Evolutionary conservation across 2,329 filamentous ascomycete genomes (phyloP).

Genomic region (Diaporthe sp.): DNA sequence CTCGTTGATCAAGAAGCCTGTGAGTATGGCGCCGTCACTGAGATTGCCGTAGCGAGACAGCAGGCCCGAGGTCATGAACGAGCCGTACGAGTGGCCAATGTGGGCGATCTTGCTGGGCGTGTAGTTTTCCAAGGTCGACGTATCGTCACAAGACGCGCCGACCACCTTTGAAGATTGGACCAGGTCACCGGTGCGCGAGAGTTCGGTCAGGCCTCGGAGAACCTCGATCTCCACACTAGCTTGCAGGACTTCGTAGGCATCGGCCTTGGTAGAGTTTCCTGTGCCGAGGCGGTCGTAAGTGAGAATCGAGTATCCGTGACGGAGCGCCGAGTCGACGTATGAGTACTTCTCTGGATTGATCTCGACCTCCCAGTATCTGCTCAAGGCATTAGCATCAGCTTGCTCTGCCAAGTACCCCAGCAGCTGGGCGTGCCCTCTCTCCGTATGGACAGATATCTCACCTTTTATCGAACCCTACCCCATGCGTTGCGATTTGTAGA

Average conservation of each 20-base stretch:
- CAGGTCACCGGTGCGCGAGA: conserved; percentile 53
- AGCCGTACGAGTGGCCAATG: conserved; percentile 48
- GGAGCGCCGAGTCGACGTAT: conserved; percentile 53
- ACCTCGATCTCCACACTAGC: conserved; percentile 55
- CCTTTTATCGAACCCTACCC: conserved; percentile 58
- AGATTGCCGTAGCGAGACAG: conserved; percentile 47
- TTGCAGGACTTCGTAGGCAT: conserved; percentile 57
- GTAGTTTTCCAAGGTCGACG: conserved; percentile 42
- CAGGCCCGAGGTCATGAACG: conserved; percentile 36
- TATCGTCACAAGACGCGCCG: conserved; percentile 12
- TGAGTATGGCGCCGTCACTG: conserved; percentile 56
- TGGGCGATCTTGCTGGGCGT: conserved; percentile 50
- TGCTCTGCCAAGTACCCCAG: not conserved
- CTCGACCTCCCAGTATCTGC: conserved; percentile 54
- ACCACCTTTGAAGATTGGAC: conserved; percentile 43
- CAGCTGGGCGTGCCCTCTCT: too few relatives aligned
- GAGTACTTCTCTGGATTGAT: conserved; percentile 50
- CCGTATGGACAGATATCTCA: conserved; percentile 52
- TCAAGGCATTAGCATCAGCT: not conserved
- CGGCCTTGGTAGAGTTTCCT: conserved; percentile 52
- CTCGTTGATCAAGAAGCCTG: conserved; percentile 49
- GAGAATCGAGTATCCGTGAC: conserved; percentile 55
- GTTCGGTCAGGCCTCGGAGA: conserved; percentile 53
- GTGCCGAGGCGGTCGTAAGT: conserved; percentile 57
- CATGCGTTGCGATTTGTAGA: conserved; percentile 59